phyloP scores from a whole-genome alignment of 805 yeast species.

The Priceomyces castillae region DNA sequence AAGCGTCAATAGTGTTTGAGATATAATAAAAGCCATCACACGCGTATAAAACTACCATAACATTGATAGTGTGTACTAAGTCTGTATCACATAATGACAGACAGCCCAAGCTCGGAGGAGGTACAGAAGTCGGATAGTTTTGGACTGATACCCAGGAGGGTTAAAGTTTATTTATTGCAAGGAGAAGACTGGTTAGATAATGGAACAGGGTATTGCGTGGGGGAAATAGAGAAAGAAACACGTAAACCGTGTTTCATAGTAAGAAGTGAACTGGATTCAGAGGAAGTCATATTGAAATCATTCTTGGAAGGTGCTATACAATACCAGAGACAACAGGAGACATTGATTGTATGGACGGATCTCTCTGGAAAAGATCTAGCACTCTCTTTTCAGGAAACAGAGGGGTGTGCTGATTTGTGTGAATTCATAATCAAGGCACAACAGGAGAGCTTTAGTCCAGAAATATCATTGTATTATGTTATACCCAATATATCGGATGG shows the following conservation, averaged over 20 bases:
- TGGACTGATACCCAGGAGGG: conserved; percentile 59
- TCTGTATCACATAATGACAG: neutral
- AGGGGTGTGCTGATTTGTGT: conserved; percentile 82
- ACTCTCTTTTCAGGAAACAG: conserved; percentile 84
- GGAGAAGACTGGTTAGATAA: conserved; percentile 87
- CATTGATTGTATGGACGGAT: conserved; percentile 93
- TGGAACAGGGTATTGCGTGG: conserved; percentile 89
- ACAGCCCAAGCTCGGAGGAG: conserved; percentile 1
- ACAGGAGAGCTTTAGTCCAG: conserved; percentile 51
- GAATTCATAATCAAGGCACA: conserved; percentile 74
- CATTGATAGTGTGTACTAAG: neutral
- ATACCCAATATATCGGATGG: conserved; percentile 47
- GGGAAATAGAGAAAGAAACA: conserved; percentile 47
- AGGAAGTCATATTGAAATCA: conserved; percentile 60
- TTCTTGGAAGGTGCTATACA: conserved; percentile 71
- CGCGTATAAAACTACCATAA: neutral
- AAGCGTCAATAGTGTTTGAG: neutral
- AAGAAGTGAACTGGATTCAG: conserved; percentile 61
- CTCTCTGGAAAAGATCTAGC: conserved; percentile 74
- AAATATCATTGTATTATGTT: conserved; percentile 61
- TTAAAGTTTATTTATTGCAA: conserved; percentile 81
- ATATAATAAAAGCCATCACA: neutral
- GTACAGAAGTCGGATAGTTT: neutral
- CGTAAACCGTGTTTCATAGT: conserved; percentile 64
- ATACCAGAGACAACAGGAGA: conserved; percentile 92